Percentiles rank a stretch among this genome's conserved stretches.
phyloP scores from a whole-genome alignment of 805 yeast species.

The Sugiyamaella smithiae region DNA sequence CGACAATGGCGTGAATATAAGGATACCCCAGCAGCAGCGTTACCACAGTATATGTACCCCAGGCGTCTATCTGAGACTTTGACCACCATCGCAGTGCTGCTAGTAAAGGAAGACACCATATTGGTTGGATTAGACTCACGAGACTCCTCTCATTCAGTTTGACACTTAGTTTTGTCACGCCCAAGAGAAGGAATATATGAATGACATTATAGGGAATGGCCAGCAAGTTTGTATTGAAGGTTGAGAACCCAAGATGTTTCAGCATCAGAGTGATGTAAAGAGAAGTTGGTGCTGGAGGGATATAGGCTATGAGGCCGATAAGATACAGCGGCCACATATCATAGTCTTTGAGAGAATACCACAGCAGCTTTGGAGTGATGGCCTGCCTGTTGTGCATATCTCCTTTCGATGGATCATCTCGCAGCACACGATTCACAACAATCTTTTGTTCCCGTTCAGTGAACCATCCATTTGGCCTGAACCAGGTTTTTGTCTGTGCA shows the following conservation, averaged over 20 bases:
- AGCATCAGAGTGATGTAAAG: constrained; percentile 50
- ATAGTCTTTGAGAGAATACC: constrained; percentile 45
- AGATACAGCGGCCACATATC: constrained; percentile 56
- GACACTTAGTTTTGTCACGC: constrained; percentile 18
- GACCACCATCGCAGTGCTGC: constrained; percentile 39
- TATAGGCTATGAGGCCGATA: constrained; percentile 43
- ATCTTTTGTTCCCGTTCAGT: constrained; percentile 58
- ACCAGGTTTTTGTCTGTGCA: constrained; percentile 51
- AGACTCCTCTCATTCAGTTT: constrained; percentile 18
- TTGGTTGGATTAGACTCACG: constrained; percentile 17
- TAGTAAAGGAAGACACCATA: constrained; percentile 20
- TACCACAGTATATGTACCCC: constrained; percentile 34
- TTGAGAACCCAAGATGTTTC: constrained; percentile 49
- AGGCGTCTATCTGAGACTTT: constrained; percentile 32
- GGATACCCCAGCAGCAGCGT: constrained; percentile 31
- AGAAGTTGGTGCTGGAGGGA: constrained; percentile 39
- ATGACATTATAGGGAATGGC: constrained; percentile 37
- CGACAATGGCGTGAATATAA: constrained; percentile 53
- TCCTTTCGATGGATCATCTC: constrained; percentile 65
- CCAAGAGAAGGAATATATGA: constrained; percentile 16
- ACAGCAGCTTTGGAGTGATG: constrained; percentile 41
- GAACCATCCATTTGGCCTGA: constrained; percentile 51
- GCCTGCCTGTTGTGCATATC: constrained; percentile 64
- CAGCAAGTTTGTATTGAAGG: constrained; percentile 51
- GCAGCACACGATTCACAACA: constrained; percentile 54